phyloP scores from a whole-genome alignment of 225 moss, liverwort and hornwort species.

The Thuidium tamariscinum region DNA sequence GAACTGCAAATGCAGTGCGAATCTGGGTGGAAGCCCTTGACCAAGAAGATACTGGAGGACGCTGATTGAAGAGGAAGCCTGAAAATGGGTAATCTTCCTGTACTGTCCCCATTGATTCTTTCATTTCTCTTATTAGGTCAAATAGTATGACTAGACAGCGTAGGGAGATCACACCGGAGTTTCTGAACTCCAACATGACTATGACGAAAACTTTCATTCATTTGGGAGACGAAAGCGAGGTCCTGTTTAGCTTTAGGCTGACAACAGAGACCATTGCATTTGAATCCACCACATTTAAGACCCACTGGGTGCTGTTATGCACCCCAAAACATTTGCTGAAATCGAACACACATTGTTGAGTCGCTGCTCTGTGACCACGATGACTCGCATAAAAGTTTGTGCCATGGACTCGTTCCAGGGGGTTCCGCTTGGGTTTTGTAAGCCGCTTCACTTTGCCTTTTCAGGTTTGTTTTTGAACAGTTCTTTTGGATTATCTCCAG shows the following conservation, averaged over 20 bases:
- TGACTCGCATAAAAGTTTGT: not conserved
- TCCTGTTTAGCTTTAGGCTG: not conserved
- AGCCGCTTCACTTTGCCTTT: not conserved
- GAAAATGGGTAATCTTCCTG: constrained; percentile 39
- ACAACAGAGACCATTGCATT: not conserved
- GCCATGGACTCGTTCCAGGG: not conserved
- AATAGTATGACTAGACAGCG: not conserved
- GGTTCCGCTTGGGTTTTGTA: not conserved
- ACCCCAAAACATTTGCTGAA: not conserved
- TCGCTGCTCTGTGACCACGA: constrained; percentile 27
- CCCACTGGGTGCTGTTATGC: constrained; percentile 6
- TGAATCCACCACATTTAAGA: not conserved
- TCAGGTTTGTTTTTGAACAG: not conserved
- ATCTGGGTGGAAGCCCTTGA: constrained; percentile 35
- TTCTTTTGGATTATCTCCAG: not conserved
- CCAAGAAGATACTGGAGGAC: constrained; percentile 19
- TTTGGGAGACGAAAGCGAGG: constrained; percentile 1
- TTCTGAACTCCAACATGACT: not conserved
- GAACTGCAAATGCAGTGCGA: constrained; percentile 74
- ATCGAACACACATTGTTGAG: constrained; percentile 13
- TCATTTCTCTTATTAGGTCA: not conserved
- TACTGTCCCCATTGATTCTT: not conserved
- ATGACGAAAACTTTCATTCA: not conserved
- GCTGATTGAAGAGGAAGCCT: constrained; percentile 47
- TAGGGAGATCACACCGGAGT: not conserved